A percentile compares a stretch with the other conserved stretches of the same genome.
phyloP scores from a whole-genome alignment of 805 yeast species.

The Spencermartinsiella europaea region DNA sequence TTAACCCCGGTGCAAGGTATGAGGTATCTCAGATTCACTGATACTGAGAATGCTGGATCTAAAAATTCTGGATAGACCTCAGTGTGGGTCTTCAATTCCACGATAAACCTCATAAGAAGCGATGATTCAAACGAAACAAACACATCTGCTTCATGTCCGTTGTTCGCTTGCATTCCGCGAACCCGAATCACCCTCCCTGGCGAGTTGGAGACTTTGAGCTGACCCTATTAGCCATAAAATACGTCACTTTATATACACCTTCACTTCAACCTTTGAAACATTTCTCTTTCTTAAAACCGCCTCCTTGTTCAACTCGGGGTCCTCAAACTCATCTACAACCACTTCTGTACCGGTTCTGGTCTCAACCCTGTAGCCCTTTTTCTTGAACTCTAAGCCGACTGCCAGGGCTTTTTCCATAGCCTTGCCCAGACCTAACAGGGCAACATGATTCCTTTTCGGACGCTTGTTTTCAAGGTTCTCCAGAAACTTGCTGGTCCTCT shows the following conservation, averaged over 20 bases:
- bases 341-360: slow-evolving; percentile 58
- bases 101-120: too few relatives aligned
- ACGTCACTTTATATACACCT: slow-evolving; percentile 27
- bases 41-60: too few relatives aligned
- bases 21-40: too few relatives aligned
- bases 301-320: slow-evolving; percentile 16
- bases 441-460: slow-evolving; percentile 41
- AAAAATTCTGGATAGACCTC: too few relatives aligned
- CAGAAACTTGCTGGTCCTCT: slow-evolving; percentile 53
- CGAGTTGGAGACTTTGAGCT: too few relatives aligned
- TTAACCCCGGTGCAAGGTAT: too few relatives aligned
- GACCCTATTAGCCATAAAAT: too few relatives aligned
- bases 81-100: too few relatives aligned
- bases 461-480: slow-evolving; percentile 41
- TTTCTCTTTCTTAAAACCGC: slow-evolving; percentile 33
- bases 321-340: slow-evolving; percentile 64
- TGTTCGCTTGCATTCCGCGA: too few relatives aligned
- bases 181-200: too few relatives aligned
- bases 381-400: slow-evolving; percentile 56
- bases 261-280: slow-evolving; percentile 41
- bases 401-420: slow-evolving; percentile 61
- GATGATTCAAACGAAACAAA: too few relatives aligned
- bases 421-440: slow-evolving; percentile 71
- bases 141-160: too few relatives aligned
- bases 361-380: slow-evolving; percentile 49